phyloP scores from a whole-genome alignment of 2,329 filamentous ascomycete species.

The Fusarium sp. region DNA sequence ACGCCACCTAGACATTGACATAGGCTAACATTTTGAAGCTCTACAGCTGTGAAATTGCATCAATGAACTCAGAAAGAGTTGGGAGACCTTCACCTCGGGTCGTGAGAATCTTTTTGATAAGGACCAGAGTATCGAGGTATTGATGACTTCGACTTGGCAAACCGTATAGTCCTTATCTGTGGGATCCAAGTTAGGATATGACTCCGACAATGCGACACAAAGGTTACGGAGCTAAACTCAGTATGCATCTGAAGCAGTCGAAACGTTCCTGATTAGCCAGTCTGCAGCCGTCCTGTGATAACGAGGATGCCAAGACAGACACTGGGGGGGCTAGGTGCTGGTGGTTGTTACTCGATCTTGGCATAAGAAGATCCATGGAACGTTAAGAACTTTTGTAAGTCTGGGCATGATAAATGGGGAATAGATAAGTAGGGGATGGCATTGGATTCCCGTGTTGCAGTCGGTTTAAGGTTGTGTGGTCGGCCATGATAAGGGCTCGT shows the following conservation, averaged over 20 bases:
- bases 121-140: not conserved
- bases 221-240: conserved; percentile 14
- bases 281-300: conserved; percentile 28
- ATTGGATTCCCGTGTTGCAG: not conserved
- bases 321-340: conserved; percentile 1
- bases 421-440: conserved; percentile 23
- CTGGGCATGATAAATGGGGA: conserved; percentile 30
- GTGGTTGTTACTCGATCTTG: conserved; percentile 15
- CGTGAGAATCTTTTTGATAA: not conserved
- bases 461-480: not conserved
- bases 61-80: not conserved
- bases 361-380: conserved; percentile 8
- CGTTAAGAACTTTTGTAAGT: conserved; percentile 35
- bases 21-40: not conserved
- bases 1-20: not conserved
- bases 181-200: conserved; percentile 24
- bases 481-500: not conserved
- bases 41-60: not conserved
- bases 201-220: conserved; percentile 18
- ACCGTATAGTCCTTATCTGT: conserved; percentile 22
- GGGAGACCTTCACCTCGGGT: not conserved
- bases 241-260: conserved; percentile 2
- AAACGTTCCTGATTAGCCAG: conserved; percentile 17
- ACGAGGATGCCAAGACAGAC: conserved; percentile 21
- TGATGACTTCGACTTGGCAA: conserved; percentile 12